These are phyloP conservation scores for Metarhizium brunneum DNA, from an alignment of 2,329 filamentous ascomycete species.

Conservation along the genomic window DNA sequence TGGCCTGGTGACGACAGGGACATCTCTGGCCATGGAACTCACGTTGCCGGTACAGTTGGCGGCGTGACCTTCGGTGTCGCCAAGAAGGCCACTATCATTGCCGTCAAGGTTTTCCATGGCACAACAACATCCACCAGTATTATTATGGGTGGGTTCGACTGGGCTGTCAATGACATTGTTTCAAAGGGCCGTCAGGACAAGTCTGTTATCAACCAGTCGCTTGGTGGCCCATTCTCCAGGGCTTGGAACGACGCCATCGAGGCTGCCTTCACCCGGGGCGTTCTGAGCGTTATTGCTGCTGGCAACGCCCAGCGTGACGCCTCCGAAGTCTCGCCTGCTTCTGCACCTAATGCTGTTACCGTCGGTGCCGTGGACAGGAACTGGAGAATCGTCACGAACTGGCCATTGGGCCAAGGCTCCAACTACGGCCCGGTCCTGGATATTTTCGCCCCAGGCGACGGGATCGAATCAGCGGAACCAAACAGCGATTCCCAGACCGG, in stretches of 20 bases:
- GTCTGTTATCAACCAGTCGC: slow-evolving; percentile 46
- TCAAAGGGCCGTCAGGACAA: slow-evolving; percentile 25
- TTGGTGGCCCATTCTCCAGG: slow-evolving; percentile 21
- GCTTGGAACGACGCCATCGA: slow-evolving; percentile 46
- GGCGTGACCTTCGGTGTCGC: slow-evolving; percentile 35
- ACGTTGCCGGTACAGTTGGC: slow-evolving; percentile 35
- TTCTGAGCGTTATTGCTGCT: slow-evolving; percentile 45
- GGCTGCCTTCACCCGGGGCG: slow-evolving; percentile 32
- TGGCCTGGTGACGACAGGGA: slow-evolving; percentile 23
- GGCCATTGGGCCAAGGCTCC: slow-evolving; percentile 30
- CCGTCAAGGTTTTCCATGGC: slow-evolving; percentile 35
- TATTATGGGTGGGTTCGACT: slow-evolving; percentile 23
- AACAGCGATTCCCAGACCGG: slow-evolving; percentile 29
- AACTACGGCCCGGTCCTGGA: slow-evolving; percentile 41
- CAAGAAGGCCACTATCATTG: slow-evolving; percentile 31
- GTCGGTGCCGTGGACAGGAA: slow-evolving; percentile 38
- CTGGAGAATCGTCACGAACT: slow-evolving; percentile 13
- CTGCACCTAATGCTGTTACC: slow-evolving; percentile 37
- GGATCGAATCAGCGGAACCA: slow-evolving; percentile 37
- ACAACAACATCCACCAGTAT: slow-evolving; percentile 7
- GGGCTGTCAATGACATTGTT: slow-evolving; percentile 32
- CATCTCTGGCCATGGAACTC: slow-evolving; percentile 36
- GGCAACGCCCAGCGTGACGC: slow-evolving; percentile 30
- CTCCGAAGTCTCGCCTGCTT: slow-evolving; percentile 32
- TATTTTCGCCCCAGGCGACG: slow-evolving; percentile 40